These are phyloP conservation scores for Evernia prunastri DNA, from an alignment of 495 filamentous ascomycete genomes.

Conservation along the genomic window DNA sequence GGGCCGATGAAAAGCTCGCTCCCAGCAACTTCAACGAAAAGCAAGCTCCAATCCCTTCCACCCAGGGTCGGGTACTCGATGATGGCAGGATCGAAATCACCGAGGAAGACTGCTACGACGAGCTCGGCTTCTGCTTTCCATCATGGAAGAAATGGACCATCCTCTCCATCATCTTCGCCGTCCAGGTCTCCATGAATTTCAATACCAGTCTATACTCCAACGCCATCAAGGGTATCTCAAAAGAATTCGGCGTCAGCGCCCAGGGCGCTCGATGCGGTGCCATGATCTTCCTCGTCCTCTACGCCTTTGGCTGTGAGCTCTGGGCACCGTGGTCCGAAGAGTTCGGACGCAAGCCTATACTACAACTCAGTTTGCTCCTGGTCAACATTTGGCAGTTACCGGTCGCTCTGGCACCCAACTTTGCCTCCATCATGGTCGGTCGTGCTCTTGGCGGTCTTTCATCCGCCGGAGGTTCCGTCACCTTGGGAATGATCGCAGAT, in stretches of 20 bases:
- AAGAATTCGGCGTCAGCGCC: constrained; percentile 42
- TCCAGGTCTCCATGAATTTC: constrained; percentile 55
- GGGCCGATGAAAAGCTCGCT: background rate
- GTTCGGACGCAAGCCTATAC: constrained; percentile 49
- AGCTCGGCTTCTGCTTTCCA: constrained; percentile 50
- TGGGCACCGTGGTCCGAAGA: constrained; percentile 66
- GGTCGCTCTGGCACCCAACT: constrained; percentile 48
- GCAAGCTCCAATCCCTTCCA: background rate
- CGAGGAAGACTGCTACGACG: constrained; percentile 52
- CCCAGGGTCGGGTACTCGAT: background rate
- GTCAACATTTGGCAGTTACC: constrained; percentile 56
- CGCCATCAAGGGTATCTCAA: constrained; percentile 42
- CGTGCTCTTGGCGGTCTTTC: constrained; percentile 53
- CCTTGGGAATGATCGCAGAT: constrained; percentile 56
- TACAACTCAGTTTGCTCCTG: constrained; percentile 49
- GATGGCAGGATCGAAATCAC: constrained; percentile 41
- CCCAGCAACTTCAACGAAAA: constrained; percentile 2
- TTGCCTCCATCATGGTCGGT: constrained; percentile 49
- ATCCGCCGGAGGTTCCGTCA: constrained; percentile 58
- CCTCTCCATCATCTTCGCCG: constrained; percentile 52
- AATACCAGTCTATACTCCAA: constrained; percentile 54
- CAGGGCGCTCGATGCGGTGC: constrained; percentile 50
- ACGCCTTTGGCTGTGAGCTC: constrained; percentile 60
- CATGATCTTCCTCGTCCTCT: constrained; percentile 55
- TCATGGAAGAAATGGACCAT: constrained; percentile 53